These are phyloP conservation scores for Gossypium turneri DNA, from an alignment of 345 rosid genomes.

Conservation along the genomic window DNA sequence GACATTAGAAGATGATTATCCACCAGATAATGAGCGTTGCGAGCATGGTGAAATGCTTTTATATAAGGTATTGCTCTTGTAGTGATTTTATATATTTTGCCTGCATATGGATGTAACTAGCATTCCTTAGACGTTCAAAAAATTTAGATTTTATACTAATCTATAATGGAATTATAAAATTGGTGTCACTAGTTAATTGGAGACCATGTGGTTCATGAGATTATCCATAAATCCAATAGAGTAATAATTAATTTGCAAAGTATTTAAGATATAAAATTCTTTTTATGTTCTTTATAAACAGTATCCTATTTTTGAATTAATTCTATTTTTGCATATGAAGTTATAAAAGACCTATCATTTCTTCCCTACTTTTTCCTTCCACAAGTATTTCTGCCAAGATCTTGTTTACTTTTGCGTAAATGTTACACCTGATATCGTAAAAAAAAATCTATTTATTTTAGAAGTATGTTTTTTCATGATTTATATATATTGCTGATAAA, in stretches of 20 bases:
- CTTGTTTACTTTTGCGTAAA: background rate
- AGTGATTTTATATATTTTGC: background rate
- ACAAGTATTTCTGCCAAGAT: background rate
- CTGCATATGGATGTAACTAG: background rate
- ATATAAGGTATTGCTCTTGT: conserved; percentile 61
- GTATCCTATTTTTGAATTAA: background rate
- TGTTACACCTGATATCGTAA: background rate
- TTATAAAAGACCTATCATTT: background rate
- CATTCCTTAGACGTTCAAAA: background rate
- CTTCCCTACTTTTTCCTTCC: background rate
- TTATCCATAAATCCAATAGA: background rate
- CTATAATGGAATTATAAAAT: background rate
- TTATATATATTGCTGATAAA: background rate
- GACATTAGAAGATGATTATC: conserved; percentile 95
- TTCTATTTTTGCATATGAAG: background rate
- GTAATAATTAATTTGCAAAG: background rate
- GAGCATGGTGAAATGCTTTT: conserved; percentile 98
- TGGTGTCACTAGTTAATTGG: background rate
- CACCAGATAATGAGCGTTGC: conserved; percentile 92
- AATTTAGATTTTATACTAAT: background rate
- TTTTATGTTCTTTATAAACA: background rate
- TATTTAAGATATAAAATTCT: background rate
- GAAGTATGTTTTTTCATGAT: background rate
- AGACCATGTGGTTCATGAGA: background rate
- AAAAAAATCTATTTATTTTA: too few relatives aligned